Evolutionary conservation across 768 basidiomycete genomes (phyloP), one percentile per base, ranked within the genome.

Genomic region (Multifurca ochricompacta): DNA sequence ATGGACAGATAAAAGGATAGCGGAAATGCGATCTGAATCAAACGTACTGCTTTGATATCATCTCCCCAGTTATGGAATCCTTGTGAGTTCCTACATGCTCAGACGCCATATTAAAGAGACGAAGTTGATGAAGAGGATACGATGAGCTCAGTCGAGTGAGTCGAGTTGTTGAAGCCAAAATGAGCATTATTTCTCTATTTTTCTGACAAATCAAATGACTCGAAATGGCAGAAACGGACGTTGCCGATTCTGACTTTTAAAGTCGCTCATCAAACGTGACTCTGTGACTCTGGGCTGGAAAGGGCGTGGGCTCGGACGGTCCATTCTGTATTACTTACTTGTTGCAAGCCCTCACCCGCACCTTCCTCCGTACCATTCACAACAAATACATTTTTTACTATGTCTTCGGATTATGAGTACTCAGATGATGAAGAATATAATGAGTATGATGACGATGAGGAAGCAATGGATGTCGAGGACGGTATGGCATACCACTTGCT

Each of bases 21-120:
- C 54, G 51, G 34, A 42, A 36, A 18, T n/a, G n/a, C 42, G 56
- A 62, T 40, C 55, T 27, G 47, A 49, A 44, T 19, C 48, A 31
- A 39, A 78, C 84, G 55, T 49, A 95, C 95, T 79, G 79, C 82
- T 99, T 99, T 73, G 92, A 96, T 65, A 99, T 83, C 85, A 96
- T 78, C 71, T 98, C 94, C 32, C 93, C 94, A 0, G 95, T 96
- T 59, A 92, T 80, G 37, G 87, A 87, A 68, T 92, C 89, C 76
- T 82, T 83, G 67, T 78, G 79, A 31, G 67, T 65, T 14, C 66
- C 69, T 6, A 67, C 54, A 16, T 59, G 52, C 34, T 74, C 74
- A 35, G 72, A 45, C 2, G 73, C 68, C 76, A 77, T 77, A 3
- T 31, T 63, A n/a, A n/a, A 59, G 40, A 16, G 11, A 32, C 13